phyloP scores from a whole-genome alignment of 2,329 filamentous ascomycete genomes.

The Xylaria sp. region DNA sequence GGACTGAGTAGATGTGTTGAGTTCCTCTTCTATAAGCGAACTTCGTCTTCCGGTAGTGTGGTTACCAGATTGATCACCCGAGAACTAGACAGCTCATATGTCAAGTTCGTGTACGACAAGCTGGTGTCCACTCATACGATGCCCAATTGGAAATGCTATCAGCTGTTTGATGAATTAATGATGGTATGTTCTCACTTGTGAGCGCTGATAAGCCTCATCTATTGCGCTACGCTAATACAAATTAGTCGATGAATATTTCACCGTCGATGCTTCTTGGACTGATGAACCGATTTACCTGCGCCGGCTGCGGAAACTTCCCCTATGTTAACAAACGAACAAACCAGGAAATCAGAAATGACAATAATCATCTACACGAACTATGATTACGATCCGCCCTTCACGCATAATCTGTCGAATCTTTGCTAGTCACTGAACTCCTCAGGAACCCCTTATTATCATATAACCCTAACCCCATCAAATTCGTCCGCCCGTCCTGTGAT shows the following conservation, averaged over 20 bases:
- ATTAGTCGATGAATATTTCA: neutral
- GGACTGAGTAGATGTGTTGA: slow-evolving; percentile 37
- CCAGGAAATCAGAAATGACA: slow-evolving; percentile 18
- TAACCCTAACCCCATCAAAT: slow-evolving; percentile 31
- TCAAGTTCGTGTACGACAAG: neutral
- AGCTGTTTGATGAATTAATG: neutral
- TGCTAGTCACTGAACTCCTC: slow-evolving; percentile 26
- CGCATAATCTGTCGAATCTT: neutral
- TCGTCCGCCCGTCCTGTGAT: slow-evolving; percentile 24
- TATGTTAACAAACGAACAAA: slow-evolving; percentile 17
- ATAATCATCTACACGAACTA: slow-evolving; percentile 25
- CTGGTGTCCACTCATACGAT: neutral
- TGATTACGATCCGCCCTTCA: slow-evolving; percentile 2
- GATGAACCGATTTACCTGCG: neutral
- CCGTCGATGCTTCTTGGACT: neutral
- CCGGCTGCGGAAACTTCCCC: neutral
- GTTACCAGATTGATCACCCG: neutral
- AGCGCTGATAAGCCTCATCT: neutral
- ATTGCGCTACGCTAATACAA: slow-evolving; percentile 13
- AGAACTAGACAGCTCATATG: neutral
- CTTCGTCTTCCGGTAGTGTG: neutral
- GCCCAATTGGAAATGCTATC: neutral
- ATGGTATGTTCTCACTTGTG: slow-evolving; percentile 19
- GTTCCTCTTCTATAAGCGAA: neutral
- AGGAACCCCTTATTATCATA: slow-evolving; percentile 38